Evolutionary conservation across 106 monocot genomes (phyloP).

Genomic region (Dioscorea dumetorum): DNA sequence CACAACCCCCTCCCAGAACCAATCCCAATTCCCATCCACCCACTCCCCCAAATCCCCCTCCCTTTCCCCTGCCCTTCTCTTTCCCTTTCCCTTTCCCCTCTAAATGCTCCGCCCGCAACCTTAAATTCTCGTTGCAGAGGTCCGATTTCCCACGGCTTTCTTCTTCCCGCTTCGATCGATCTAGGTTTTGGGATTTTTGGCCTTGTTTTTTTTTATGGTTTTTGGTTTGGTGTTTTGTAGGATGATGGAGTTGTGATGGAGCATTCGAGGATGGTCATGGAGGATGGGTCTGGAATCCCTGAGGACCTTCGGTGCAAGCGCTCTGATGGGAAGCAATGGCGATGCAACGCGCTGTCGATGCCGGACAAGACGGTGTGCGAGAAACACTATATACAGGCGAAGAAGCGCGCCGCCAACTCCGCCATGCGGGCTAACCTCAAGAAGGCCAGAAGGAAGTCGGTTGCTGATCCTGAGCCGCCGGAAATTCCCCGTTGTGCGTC

Average conservation of each 20-base stretch:
- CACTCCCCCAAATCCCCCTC: too few relatives aligned
- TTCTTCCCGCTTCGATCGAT: too few relatives aligned
- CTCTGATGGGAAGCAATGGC: conserved; percentile 99
- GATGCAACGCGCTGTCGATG: conserved; percentile 95
- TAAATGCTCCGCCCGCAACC: too few relatives aligned
- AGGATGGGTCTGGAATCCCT: conserved; percentile 45
- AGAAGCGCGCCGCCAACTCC: conserved; percentile 87
- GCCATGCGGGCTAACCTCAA: conserved; percentile 58
- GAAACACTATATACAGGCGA: conserved; percentile 98
- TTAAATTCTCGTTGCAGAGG: too few relatives aligned
- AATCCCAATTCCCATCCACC: too few relatives aligned
- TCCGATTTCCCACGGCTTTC: too few relatives aligned
- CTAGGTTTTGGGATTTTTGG: too few relatives aligned
- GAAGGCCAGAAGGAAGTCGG: conserved; percentile 31
- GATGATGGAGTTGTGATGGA: not conserved
- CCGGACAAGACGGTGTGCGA: conserved; percentile 99
- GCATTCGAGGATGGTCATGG: conserved; percentile 13
- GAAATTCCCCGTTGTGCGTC: conserved; percentile 28
- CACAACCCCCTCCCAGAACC: too few relatives aligned
- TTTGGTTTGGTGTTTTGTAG: not conserved
- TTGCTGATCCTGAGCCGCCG: conserved; percentile 5
- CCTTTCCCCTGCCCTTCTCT: too few relatives aligned
- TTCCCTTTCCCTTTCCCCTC: too few relatives aligned
- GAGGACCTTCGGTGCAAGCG: conserved; percentile 96
- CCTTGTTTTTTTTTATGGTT: not conserved